Base-by-base conservation (phyloP, 106 monocot species). In the Xerophyta viscosa region DNA sequence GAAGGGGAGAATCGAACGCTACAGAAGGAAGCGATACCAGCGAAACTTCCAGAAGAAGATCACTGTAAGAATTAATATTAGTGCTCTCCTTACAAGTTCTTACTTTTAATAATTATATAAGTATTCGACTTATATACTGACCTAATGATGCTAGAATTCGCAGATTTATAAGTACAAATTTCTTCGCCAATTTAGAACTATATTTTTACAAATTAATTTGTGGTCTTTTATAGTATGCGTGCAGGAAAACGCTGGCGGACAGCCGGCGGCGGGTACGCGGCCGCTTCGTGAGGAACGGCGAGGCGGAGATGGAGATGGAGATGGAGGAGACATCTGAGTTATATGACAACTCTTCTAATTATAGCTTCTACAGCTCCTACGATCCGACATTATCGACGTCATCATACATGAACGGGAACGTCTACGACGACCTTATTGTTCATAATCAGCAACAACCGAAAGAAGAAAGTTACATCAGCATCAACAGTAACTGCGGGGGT, bases 231-330 rank as follows among this genome's bases (percentile, higher is more conserved):
- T 24, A 76, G 76, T 76, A 76, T 17, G 69, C 69, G 8, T 76
- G 76, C 54, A 69, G 76, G 69, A 76, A 76, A 47, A 69, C 69
- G 17, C 46, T 69, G 46, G 76, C 76, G 0, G 76, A 76, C 14
- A 64, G 64, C 31, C 68, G 69, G 30, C 76, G 64, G 8, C 36
- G 76, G 5, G 64, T 69, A 20, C 20, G 65, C 22, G 76, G 76
- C 13, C 64, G 76, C 59, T 76, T 76, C 37, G 76, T 69, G 15
- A 58, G 59, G 58, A 65, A 69, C 48, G 69, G 52, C 2, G 69
- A 76, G 37, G 23, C 15, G 12, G 72, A 72, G 31, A 20, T 36
- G 3, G 60, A 52, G 46, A 8, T 31, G 13, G 66, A 61, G 21
- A 31, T 47, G 44, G 71, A 55, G 3, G 56, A 15, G 3, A 26